Percentiles rank a stretch among this genome's conserved stretches.
Evolutionary conservation across 495 filamentous ascomycete species (phyloP).

Genomic region (Hypoxylon subgilvum): DNA sequence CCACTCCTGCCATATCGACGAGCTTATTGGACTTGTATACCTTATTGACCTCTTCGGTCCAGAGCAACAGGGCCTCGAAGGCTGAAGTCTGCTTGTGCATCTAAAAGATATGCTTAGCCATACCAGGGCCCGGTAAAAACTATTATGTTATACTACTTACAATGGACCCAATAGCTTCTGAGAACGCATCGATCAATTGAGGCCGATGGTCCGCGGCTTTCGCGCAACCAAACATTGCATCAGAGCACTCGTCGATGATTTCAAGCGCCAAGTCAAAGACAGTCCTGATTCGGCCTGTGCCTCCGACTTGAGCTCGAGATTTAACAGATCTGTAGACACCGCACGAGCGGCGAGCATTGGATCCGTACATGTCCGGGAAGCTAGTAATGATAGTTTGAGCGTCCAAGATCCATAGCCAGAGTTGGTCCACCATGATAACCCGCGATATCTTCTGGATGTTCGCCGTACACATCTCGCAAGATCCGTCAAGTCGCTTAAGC

Average conservation of each 20-base stretch:
- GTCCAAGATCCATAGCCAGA: slow-evolving; percentile 77
- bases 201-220: slow-evolving; percentile 64
- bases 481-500: slow-evolving; percentile 9
- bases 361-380: slow-evolving; percentile 71
- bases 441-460: slow-evolving; percentile 58
- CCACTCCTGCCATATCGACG: slow-evolving; percentile 38
- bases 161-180: slow-evolving; percentile 55
- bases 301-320: slow-evolving; percentile 31
- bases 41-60: slow-evolving; percentile 41
- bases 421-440: slow-evolving; percentile 77
- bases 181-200: slow-evolving; percentile 73
- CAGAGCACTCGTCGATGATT: slow-evolving; percentile 69
- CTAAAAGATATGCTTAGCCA: slow-evolving; percentile 46
- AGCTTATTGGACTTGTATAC: slow-evolving; percentile 36
- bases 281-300: slow-evolving; percentile 66
- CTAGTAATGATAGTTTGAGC: slow-evolving; percentile 69
- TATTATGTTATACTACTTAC: slow-evolving; percentile 32
- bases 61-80: slow-evolving; percentile 46
- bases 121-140: background rate
- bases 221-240: slow-evolving; percentile 67
- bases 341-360: slow-evolving; percentile 69
- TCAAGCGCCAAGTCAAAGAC: slow-evolving; percentile 70
- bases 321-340: slow-evolving; percentile 68
- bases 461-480: slow-evolving; percentile 39
- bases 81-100: slow-evolving; percentile 45